Conservation (phyloP, 169 alveolate species). For the Babesia bigemina region DNA sequence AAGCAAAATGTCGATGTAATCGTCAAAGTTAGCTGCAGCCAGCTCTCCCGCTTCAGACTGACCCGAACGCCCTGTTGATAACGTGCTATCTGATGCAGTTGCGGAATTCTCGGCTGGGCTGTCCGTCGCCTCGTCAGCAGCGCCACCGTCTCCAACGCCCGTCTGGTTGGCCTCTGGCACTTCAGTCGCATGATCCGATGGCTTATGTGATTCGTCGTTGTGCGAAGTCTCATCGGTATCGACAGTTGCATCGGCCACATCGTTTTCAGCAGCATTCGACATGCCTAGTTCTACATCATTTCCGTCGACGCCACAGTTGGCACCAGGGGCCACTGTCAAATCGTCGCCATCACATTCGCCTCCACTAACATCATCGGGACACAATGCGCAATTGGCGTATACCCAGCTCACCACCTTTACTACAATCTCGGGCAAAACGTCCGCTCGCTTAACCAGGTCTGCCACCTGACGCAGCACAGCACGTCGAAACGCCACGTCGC, state of each 20-base stretch:
- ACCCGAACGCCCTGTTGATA: neutral
- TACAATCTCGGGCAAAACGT: slow-evolving; percentile 38
- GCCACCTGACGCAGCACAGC: slow-evolving; percentile 9
- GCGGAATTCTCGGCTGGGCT: neutral
- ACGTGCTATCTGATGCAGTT: neutral
- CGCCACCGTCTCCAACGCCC: neutral
- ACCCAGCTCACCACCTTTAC: slow-evolving; percentile 47
- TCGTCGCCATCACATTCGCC: too few relatives aligned
- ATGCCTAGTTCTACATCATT: too few relatives aligned
- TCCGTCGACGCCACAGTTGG: too few relatives aligned
- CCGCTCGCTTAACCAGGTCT: slow-evolving; percentile 8
- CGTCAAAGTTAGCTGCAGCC: neutral
- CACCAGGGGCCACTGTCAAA: too few relatives aligned
- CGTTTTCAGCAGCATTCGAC: too few relatives aligned
- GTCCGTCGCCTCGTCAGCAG: neutral
- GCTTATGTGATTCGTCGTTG: too few relatives aligned
- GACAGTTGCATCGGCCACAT: too few relatives aligned
- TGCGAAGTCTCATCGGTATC: too few relatives aligned
- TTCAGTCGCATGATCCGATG: neutral
- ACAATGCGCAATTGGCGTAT: slow-evolving; percentile 16
- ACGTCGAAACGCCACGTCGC: slow-evolving; percentile 15
- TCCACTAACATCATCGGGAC: too few relatives aligned
- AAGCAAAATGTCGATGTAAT: slow-evolving; percentile 6
- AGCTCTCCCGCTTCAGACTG: neutral
- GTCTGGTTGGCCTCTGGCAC: neutral